phyloP scores from a whole-genome alignment of 2,329 filamentous ascomycete species.

The Aspergillus clavatus region DNA sequence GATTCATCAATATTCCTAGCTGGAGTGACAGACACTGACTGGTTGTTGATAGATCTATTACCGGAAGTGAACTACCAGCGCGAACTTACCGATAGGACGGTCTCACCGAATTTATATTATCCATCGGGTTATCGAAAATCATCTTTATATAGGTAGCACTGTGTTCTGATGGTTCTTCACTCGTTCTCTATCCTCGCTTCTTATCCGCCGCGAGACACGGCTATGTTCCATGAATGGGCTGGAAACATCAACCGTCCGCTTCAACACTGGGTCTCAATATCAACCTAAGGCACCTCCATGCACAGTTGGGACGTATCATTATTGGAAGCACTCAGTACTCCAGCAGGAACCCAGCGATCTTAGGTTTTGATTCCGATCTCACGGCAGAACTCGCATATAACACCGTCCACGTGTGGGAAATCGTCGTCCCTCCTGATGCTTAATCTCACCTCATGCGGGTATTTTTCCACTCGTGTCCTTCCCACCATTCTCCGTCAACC shows the following conservation, averaged over 20 bases:
- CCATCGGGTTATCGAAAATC: background rate
- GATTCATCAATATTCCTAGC: too few relatives aligned
- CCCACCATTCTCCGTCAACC: background rate
- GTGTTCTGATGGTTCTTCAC: background rate
- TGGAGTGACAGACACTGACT: conserved; percentile 6
- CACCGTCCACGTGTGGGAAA: conserved; percentile 18
- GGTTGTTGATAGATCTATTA: conserved; percentile 40
- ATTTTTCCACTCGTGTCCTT: conserved; percentile 1
- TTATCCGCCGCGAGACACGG: background rate
- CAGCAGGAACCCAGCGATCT: background rate
- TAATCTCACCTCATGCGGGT: conserved; percentile 19
- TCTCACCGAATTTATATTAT: background rate
- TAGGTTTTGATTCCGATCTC: background rate
- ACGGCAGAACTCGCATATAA: conserved; percentile 8
- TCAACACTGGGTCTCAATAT: conserved; percentile 9
- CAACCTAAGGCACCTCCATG: background rate
- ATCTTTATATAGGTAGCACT: too few relatives aligned
- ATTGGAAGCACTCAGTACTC: background rate
- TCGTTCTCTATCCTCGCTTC: background rate
- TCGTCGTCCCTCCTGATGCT: conserved; percentile 22
- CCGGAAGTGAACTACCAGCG: conserved; percentile 38
- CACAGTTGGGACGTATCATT: conserved; percentile 17
- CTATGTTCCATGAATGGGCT: conserved; percentile 22
- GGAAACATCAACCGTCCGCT: conserved; percentile 21
- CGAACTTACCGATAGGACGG: background rate